These are phyloP conservation scores for Pseudogymnoascus sp. DNA, from an alignment of 2,329 filamentous ascomycete species.

Conservation along the genomic window DNA sequence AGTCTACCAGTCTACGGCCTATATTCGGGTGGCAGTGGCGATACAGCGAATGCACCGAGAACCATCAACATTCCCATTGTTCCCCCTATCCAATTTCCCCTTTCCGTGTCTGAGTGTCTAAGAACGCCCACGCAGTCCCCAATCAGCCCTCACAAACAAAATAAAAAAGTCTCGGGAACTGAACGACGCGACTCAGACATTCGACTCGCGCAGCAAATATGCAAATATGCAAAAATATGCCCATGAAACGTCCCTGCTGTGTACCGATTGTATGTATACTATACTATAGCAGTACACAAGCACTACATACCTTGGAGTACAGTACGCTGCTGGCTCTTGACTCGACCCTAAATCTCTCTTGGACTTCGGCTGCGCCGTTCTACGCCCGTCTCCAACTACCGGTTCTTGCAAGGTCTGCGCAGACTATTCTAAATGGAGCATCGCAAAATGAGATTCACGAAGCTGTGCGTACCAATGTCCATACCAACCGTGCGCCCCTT, in stretches of 20 bases:
- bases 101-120: neutral
- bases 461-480: neutral
- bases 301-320: too few species aligned
- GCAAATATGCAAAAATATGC: neutral
- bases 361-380: neutral
- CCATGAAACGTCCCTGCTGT: slow-evolving; percentile 6
- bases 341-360: neutral
- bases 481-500: slow-evolving; percentile 5
- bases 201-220: neutral
- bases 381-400: slow-evolving; percentile 2
- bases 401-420: slow-evolving; percentile 7
- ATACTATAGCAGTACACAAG: neutral
- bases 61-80: slow-evolving; percentile 8
- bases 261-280: neutral
- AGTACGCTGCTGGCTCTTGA: neutral
- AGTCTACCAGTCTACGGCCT: neutral
- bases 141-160: neutral
- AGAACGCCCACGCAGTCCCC: neutral
- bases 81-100: slow-evolving; percentile 9
- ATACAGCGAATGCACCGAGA: neutral
- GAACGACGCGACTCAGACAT: neutral
- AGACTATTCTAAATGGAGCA: slow-evolving; percentile 8
- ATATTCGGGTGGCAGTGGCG: neutral
- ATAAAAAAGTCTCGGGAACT: neutral
- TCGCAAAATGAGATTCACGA: slow-evolving; percentile 11